Base-by-base conservation (phyloP, 225 moss, liverwort and hornwort species). In the Physcomitrellopsis africana region DNA sequence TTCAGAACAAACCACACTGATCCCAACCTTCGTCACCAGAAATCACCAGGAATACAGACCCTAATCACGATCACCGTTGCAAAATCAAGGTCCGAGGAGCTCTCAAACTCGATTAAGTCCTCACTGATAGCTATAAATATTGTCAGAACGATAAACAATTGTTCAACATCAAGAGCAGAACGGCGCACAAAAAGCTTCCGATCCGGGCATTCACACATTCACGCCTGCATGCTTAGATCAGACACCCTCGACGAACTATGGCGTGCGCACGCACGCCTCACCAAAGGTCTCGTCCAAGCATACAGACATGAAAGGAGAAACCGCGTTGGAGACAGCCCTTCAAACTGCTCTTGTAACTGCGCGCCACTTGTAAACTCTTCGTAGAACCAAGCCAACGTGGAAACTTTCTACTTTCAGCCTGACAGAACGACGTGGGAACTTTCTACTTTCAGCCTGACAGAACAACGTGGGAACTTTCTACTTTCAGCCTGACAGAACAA, bases 251-350 rank as follows among this genome's bases (percentile, higher is more conserved):
- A 19, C 8, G 15, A n/a, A 51, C 2, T 22, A 0, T 76, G 26
- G 72, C 83, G 80, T 76, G 64, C 9, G 45, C 24, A 51, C 9
- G 65, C 9, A 37, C 62, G 32, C 14, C 49, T 37, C 9, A 23
- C 18, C 23, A 42, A 14, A 18, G 19, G 51, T 23, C 17, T 26
- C 0, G 51, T 37, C 32, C 32, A 37, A 37, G 32, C 32, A 8
- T 0, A 14, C 18, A 65, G 60, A 22, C n/a, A 11, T 17, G 44
- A 47, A 2, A 2, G 1, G 32, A 37, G 32, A 37, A 37, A 37
- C 1, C 4, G 1, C 32, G 32, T 37, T 4, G 32, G 3, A 13
- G 59, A 70, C 44, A 0, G 45, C 51, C 72, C 44, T 5, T 5
- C 1, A 22, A 19, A 55, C 55, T 19, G 18, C 7, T n/a, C 18